Evolutionary conservation across 2,329 filamentous ascomycete species (phyloP).

Genomic region (Colletotrichum neosansevieriae): DNA sequence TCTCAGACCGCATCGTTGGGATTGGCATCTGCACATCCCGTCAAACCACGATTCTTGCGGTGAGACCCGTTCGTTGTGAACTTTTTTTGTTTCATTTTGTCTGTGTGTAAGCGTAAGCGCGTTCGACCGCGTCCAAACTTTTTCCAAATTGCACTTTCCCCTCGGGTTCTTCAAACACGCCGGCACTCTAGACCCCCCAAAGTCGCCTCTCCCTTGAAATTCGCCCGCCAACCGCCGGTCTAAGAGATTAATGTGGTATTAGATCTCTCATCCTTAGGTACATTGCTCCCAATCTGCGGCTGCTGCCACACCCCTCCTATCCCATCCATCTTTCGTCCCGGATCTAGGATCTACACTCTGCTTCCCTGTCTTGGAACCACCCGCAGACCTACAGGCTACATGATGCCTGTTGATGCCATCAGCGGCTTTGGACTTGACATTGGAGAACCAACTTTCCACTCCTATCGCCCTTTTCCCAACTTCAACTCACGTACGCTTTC

Average conservation of each 20-base stretch:
- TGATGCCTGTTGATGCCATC: conserved; percentile 37
- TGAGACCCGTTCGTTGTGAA: conserved; percentile 12
- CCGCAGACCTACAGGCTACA: conserved; percentile 23
- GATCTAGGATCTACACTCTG: conserved; percentile 33
- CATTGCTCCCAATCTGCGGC: conserved; percentile 20
- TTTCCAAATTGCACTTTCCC: not conserved
- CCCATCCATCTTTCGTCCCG: conserved; percentile 15
- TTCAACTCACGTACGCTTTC: not conserved
- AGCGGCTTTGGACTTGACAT: conserved; percentile 24
- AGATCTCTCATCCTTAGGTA: conserved; percentile 11
- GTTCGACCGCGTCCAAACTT: not conserved
- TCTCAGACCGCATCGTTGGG: conserved; percentile 6
- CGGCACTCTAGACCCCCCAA: not conserved
- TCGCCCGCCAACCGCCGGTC: conserved; percentile 15
- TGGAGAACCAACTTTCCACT: conserved; percentile 24
- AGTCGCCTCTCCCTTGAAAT: conserved; percentile 20
- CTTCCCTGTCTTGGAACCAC: conserved; percentile 30
- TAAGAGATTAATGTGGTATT: conserved; percentile 22
- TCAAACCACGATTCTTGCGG: conserved; percentile 29
- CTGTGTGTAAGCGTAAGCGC: not conserved
- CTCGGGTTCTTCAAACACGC: not conserved
- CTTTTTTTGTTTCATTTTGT: conserved; percentile 1
- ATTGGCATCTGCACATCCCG: conserved; percentile 24
- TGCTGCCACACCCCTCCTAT: conserved; percentile 7
- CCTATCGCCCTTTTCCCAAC: not conserved